Evolutionary conservation across 2,329 filamentous ascomycete species (phyloP).

Genomic region (Diplodia corticola): DNA sequence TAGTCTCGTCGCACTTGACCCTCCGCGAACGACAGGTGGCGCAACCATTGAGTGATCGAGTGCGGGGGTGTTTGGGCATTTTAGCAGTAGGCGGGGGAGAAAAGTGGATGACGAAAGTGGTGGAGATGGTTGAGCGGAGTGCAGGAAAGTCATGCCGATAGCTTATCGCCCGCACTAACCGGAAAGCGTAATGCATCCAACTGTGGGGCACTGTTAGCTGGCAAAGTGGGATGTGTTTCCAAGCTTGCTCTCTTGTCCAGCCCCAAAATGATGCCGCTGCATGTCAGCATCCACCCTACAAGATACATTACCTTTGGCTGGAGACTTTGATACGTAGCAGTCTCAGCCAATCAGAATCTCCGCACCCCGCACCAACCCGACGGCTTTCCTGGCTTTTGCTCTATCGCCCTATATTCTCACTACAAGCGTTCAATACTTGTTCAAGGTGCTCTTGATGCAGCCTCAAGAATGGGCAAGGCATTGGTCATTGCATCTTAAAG

Average conservation of each 20-base stretch:
- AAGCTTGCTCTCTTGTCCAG: no score
- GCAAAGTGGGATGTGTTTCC: background rate
- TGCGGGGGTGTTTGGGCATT: constrained; percentile 14
- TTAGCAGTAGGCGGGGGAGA: background rate
- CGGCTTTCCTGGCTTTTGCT: background rate
- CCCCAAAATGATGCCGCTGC: no score
- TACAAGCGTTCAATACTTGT: no score
- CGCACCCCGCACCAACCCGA: background rate
- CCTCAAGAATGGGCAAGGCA: background rate
- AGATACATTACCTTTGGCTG: no score
- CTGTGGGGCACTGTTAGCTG: no score
- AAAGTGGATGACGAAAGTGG: background rate
- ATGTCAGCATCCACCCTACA: background rate
- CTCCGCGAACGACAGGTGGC: constrained; percentile 24
- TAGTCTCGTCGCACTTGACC: constrained; percentile 25
- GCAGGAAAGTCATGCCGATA: background rate
- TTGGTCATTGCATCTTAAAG: background rate
- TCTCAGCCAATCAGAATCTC: background rate
- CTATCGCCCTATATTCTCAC: background rate
- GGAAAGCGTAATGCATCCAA: background rate
- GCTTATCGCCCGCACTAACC: background rate
- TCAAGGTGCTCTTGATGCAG: background rate
- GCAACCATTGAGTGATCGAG: constrained; percentile 25
- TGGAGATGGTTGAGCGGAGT: background rate
- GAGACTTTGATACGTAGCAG: background rate